These are phyloP conservation scores for Yamadazyma kanchanaburiensis DNA, from an alignment of 1,139 yeast genomes.

Conservation along the genomic window DNA sequence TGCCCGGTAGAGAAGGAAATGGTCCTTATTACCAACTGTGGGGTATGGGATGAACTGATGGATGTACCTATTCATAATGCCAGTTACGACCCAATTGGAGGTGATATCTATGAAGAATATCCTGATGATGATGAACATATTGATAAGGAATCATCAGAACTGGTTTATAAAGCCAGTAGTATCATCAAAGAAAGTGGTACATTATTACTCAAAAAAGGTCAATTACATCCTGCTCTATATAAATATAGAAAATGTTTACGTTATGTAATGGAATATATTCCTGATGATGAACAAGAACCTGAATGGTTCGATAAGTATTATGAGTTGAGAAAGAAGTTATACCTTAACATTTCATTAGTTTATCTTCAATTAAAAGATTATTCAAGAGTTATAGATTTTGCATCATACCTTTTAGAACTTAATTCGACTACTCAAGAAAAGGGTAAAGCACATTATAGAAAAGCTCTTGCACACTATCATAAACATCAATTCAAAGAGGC, in stretches of 20 bases:
- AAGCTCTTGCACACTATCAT: slow-evolving; percentile 47
- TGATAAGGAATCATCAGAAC: slow-evolving; percentile 54
- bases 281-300: slow-evolving; percentile 65
- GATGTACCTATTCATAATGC: slow-evolving; percentile 59
- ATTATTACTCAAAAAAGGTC: slow-evolving; percentile 51
- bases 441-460: slow-evolving; percentile 63
- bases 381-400: slow-evolving; percentile 46
- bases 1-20: slow-evolving; percentile 31
- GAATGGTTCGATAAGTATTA: slow-evolving; percentile 48
- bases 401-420: slow-evolving; percentile 54
- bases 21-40: slow-evolving; percentile 60
- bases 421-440: slow-evolving; percentile 34
- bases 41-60: slow-evolving; percentile 56
- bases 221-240: slow-evolving; percentile 47
- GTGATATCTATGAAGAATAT: slow-evolving; percentile 69
- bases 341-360: slow-evolving; percentile 57
- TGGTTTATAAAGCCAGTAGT: slow-evolving; percentile 48
- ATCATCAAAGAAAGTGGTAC: slow-evolving; percentile 68
- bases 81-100: slow-evolving; percentile 57
- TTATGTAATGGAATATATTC: slow-evolving; percentile 67
- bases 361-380: slow-evolving; percentile 46
- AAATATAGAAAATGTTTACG: slow-evolving; percentile 64
- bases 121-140: slow-evolving; percentile 68
- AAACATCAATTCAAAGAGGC: slow-evolving; percentile 51
- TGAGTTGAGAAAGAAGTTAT: slow-evolving; percentile 57